Evolutionary conservation across 805 yeast species (phyloP), one percentile per base, ranked within the genome.

Genomic region (Lachancea dasiensis): DNA sequence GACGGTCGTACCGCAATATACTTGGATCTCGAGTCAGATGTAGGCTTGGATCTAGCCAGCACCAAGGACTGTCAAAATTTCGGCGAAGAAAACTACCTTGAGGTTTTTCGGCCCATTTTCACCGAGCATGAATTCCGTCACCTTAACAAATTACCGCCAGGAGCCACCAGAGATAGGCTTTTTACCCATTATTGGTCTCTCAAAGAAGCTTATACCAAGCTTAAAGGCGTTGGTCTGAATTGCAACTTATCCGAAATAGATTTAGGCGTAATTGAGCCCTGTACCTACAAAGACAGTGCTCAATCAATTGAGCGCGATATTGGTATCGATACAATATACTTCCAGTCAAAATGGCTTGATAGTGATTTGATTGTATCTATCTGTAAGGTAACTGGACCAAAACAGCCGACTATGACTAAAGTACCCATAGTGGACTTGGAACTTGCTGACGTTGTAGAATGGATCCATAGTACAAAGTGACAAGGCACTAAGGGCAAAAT

Each of bases 171-270:
- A 36, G 38, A 35, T 15, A 14, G 28, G 14, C 15, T 15, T 16
- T 72, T 81, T 47, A 72, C 81, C 14, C 75, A 75, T 27, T 67
- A 71, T 24, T 85, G 95, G 95, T 82, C 95, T 0, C 56, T 85
- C 38, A 85, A 85, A 52, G 95, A 85, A 54, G 76, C 86, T 15
- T 81, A 75, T 50, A 71, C 84, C 5, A 85, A 85, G 50, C 72
- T 69, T 26, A 48, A 71, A 2, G 95, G 94, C 0, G 58, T 68
- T 13, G 94, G 95, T 0, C 54, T 77, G 10, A 64, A 64, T 37
- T 56, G 60, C 21, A 59, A 63, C 34, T 43, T 68, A 21, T 26
- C 38, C 2, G 30, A 44, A 0, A 54, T 64, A 23, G 54, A 61
- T 43, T 59, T 63, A 34, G 48, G 54, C 2, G 32, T 44, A 8